Percentiles rank a stretch among this genome's conserved stretches.
phyloP scores from a whole-genome alignment of 352 stramenopile genomes.

The Pythium volutum region DNA sequence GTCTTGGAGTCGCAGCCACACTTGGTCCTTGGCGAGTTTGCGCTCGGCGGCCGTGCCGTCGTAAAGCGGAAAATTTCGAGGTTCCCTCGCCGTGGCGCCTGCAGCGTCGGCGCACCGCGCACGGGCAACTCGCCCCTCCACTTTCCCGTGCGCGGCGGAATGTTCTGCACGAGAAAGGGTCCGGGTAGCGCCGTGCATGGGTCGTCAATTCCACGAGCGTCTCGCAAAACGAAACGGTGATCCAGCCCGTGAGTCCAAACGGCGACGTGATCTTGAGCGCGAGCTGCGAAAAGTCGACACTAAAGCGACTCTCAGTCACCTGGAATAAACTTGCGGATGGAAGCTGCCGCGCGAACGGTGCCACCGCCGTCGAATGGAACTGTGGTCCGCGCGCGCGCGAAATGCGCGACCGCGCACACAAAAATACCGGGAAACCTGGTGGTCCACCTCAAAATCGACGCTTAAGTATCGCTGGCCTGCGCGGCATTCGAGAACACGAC shows the following conservation, averaged over 20 bases:
- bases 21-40: constrained; percentile 70
- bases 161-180: constrained; percentile 64
- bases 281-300: constrained; percentile 66
- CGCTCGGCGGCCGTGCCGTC: constrained; percentile 49
- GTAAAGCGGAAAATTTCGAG: constrained; percentile 57
- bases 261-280: constrained; percentile 63
- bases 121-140: constrained; percentile 61
- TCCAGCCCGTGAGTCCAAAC: constrained; percentile 64
- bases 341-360: constrained; percentile 35
- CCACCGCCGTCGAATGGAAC: constrained; percentile 34
- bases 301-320: constrained; percentile 63
- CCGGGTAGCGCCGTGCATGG: constrained; percentile 29
- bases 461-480: constrained; percentile 62
- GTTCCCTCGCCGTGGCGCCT: constrained; percentile 48
- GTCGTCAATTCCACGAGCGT: constrained; percentile 51
- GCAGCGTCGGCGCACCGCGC: constrained; percentile 56
- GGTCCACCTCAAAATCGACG: constrained; percentile 49
- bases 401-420: constrained; percentile 50
- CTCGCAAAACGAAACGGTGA: constrained; percentile 56
- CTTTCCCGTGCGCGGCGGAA: constrained; percentile 51
- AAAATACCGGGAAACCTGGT: constrained; percentile 56
- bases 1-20: constrained; percentile 46
- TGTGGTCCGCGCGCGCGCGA: constrained; percentile 47
- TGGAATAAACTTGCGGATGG: constrained; percentile 67
- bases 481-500: constrained; percentile 71